Evolutionary conservation across 2,329 filamentous ascomycete species (phyloP).

Genomic region (Tolypocladium tropicale): DNA sequence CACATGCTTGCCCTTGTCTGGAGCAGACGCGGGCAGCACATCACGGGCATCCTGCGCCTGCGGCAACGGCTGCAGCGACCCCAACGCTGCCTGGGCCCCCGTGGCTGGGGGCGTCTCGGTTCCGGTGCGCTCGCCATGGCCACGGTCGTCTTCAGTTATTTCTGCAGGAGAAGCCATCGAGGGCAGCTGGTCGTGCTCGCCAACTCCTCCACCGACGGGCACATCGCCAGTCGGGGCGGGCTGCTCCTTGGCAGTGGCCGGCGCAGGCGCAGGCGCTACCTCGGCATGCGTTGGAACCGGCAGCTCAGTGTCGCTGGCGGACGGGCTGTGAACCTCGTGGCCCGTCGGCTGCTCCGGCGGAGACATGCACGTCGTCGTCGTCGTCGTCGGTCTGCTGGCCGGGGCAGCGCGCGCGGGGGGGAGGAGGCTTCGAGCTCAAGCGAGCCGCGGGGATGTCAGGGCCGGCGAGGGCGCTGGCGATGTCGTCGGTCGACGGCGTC

Average conservation of each 20-base stretch:
- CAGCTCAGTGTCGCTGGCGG: not conserved
- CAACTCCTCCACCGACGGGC: not conserved
- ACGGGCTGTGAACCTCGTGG: conserved; percentile 9
- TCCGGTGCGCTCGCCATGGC: not conserved
- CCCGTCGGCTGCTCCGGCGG: conserved; percentile 19
- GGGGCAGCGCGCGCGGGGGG: not conserved
- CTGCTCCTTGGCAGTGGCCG: not conserved
- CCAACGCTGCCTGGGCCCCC: not conserved
- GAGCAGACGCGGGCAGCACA: not conserved
- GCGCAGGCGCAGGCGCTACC: not conserved
- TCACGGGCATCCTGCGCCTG: not conserved
- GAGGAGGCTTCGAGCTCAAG: not conserved
- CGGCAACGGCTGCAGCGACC: not conserved
- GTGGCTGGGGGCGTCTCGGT: not conserved
- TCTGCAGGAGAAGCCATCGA: not conserved
- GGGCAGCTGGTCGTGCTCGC: not conserved
- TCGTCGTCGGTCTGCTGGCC: not conserved
- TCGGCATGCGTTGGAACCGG: not conserved
- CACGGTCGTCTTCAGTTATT: not conserved
- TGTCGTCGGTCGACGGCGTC: not conserved
- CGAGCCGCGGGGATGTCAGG: not conserved
- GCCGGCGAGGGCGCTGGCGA: not conserved
- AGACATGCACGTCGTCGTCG: conserved; percentile 22
- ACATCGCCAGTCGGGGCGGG: not conserved
- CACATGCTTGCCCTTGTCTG: conserved; percentile 15